These are phyloP conservation scores for Syzygium aqueum DNA, from an alignment of 345 rosid species.

Conservation along the genomic window DNA sequence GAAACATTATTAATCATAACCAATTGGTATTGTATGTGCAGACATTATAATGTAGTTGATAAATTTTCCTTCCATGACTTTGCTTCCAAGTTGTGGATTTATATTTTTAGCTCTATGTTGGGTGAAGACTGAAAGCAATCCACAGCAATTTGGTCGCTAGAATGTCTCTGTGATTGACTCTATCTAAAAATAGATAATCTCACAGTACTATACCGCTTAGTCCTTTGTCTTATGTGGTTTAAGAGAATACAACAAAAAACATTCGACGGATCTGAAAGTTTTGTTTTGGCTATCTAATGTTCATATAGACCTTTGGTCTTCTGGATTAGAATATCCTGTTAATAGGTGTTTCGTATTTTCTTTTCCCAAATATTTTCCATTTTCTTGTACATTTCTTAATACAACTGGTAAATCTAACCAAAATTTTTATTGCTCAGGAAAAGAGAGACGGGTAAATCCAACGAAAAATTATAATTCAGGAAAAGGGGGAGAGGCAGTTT, in stretches of 20 bases:
- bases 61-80: neutral
- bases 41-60: neutral
- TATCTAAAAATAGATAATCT: neutral
- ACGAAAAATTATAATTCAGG: neutral
- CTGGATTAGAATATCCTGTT: neutral
- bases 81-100: neutral
- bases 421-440: neutral
- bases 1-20: neutral
- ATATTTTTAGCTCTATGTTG: neutral
- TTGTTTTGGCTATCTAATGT: neutral
- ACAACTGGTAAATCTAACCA: neutral
- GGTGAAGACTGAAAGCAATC: neutral
- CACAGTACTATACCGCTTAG: neutral
- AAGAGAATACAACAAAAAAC: neutral
- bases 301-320: neutral
- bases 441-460: neutral
- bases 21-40: neutral
- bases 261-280: neutral
- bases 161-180: neutral
- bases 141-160: neutral
- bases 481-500: neutral
- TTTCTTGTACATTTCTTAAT: neutral
- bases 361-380: neutral
- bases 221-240: neutral
- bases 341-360: neutral